Conservation (phyloP, 2,329 filamentous ascomycete genomes). For the Aureobasidium sp. region DNA sequence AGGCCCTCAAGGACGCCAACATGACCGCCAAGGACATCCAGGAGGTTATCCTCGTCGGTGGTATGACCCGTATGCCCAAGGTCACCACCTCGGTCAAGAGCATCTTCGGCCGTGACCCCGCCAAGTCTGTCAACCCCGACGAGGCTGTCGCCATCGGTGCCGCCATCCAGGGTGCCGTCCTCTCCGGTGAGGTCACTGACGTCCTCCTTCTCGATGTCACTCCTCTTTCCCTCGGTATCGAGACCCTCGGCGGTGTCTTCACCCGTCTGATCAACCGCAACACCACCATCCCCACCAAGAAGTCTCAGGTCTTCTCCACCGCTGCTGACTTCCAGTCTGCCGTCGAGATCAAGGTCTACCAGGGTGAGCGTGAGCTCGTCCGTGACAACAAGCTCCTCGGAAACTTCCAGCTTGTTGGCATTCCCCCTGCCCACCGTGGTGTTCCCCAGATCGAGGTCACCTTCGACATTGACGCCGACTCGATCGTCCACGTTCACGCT, state of each 20-base stretch:
- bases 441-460: constrained; percentile 95
- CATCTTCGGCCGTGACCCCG: constrained; percentile 98
- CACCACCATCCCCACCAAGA: constrained; percentile 31
- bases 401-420: constrained; percentile 72
- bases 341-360: constrained; percentile 99
- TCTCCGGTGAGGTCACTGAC: constrained; percentile 95
- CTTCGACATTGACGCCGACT: constrained; percentile 99
- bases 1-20: constrained; percentile 86
- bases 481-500: constrained; percentile 98
- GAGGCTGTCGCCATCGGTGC: constrained; percentile 99
- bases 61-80: constrained; percentile 95
- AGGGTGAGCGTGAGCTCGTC: constrained; percentile 98
- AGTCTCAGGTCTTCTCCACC: constrained; percentile 9
- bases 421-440: constrained; percentile 80
- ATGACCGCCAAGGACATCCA: constrained; percentile 87
- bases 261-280: constrained; percentile 72
- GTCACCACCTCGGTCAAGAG: constrained; percentile 67
- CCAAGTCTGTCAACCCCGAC: constrained; percentile 99
- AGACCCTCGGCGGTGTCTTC: constrained; percentile 99
- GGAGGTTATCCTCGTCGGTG: constrained; percentile 98
- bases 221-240: constrained; percentile 93
- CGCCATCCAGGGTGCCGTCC: constrained; percentile 95
- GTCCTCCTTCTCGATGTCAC: constrained; percentile 93
- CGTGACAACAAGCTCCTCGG: constrained; percentile 97
- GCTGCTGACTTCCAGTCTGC: constrained; percentile 48